Evolutionary conservation across 495 filamentous ascomycete species (phyloP), one percentile per base, ranked within the genome.

Genomic region (Parathielavia hyrcaniae): DNA sequence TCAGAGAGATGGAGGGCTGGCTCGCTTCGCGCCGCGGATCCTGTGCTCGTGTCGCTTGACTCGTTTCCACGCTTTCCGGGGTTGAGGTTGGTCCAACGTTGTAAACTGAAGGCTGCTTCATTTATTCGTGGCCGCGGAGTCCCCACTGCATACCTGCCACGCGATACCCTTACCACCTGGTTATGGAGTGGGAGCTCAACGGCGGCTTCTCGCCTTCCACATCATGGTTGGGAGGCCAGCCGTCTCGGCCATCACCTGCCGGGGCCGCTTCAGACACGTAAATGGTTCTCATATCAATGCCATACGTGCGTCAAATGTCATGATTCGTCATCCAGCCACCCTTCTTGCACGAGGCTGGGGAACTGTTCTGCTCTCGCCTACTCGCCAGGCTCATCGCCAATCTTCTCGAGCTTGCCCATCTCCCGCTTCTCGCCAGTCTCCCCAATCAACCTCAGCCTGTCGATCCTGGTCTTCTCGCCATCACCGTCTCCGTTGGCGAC

Each of bases 371-470:
- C 44, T 5, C 0, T 13, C 23, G 38, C 20, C 46, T 78, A 83
- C 74, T 87, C 81, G 61, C 80, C 83, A 20, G 76, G 71, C 69
- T 90, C 85, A 66, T 95, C 88, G 12, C 86, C 89, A 67, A 96
- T 83, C 81, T 97, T 97, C 82, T 96, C 90, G 62, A 98, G 74
- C 79, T 96, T 96, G 50, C 91, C 93, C 81, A 88, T 86, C 48
- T 90, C 87, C 53, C 90, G 78, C 81, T 95, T 95, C 79, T 95
- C 88, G 13, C 92, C 91, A n/a, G 83, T 80, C 73, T 97, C 93
- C 36, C 93, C 93, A 66, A 97, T 85, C 38, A 98, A 75, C 57
- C 90, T 78, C 59, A 98, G 67, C 41, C 93, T 77, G 70, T 98
- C 93, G 22, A 98, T 67, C 41, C 92, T 83, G 55, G 90, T 81